These are phyloP conservation scores for Lodderomyces margitis DNA, from an alignment of 1,139 yeast genomes.

Conservation along the genomic window DNA sequence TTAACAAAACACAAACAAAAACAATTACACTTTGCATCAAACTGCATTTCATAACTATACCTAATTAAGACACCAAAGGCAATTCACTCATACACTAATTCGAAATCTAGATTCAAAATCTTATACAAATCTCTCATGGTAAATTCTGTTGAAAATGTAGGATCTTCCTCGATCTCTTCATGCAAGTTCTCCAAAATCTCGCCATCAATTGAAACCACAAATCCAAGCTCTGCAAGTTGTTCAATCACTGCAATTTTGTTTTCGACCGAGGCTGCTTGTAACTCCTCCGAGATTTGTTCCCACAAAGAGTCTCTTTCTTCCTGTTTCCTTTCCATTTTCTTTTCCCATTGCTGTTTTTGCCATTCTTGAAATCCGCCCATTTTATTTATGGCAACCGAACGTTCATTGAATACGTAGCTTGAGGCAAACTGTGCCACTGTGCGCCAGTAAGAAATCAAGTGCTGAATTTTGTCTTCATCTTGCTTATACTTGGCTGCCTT, in stretches of 20 bases:
- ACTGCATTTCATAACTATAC: background rate
- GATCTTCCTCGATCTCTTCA: slow-evolving; percentile 3
- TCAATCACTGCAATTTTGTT: slow-evolving; percentile 12
- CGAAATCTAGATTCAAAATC: slow-evolving; percentile 17
- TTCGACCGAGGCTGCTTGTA: slow-evolving; percentile 12
- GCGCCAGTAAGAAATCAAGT: slow-evolving; percentile 17
- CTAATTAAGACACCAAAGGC: slow-evolving; percentile 13
- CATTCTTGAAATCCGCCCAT: slow-evolving; percentile 17
- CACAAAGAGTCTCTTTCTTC: background rate
- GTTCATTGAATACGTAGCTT: slow-evolving; percentile 16
- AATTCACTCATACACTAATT: slow-evolving; percentile 15
- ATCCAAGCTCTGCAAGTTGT: slow-evolving; percentile 2
- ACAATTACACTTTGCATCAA: background rate
- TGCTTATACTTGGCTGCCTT: slow-evolving; percentile 16
- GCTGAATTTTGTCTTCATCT: slow-evolving; percentile 11
- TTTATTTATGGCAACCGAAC: slow-evolving; percentile 14
- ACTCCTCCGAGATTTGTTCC: slow-evolving; percentile 10
- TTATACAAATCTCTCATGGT: slow-evolving; percentile 18
- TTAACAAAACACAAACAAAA: background rate
- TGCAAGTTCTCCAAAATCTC: slow-evolving; percentile 6
- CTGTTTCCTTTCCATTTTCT: background rate
- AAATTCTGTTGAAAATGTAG: slow-evolving; percentile 13
- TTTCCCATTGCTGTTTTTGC: slow-evolving; percentile 13
- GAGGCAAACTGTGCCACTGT: slow-evolving; percentile 17
- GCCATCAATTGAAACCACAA: background rate